Percentiles rank a stretch among this genome's conserved stretches.
These are phyloP conservation scores for Avena sativa DNA, from an alignment of 176 grass and related monocot species.

Conservation along the genomic window DNA sequence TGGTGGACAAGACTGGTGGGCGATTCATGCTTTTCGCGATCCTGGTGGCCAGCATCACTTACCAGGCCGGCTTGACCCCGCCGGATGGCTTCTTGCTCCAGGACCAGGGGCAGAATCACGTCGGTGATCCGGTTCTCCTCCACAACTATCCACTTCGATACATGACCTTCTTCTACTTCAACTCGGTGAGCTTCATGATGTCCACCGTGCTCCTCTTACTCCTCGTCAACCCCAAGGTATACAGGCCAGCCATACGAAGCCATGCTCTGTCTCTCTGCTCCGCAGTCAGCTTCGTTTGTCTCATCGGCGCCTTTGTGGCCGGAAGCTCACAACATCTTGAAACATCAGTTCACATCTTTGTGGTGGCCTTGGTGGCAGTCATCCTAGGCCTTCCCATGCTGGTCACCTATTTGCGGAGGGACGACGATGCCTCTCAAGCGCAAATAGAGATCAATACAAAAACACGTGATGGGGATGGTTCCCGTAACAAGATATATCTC, in stretches of 20 bases:
- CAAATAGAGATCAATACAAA: no score
- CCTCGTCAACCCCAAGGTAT: slow-evolving; percentile 14
- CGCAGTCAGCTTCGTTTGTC: background rate
- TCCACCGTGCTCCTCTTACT: slow-evolving; percentile 37
- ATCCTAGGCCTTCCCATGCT: background rate
- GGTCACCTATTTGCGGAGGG: background rate
- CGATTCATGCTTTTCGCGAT: slow-evolving; percentile 38
- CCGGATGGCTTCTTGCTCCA: slow-evolving; percentile 33
- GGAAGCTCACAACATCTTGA: background rate
- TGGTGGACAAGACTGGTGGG: slow-evolving; percentile 10
- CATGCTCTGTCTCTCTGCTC: background rate
- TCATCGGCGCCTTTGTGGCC: slow-evolving; percentile 6
- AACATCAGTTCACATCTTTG: background rate
- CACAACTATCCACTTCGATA: slow-evolving; percentile 24
- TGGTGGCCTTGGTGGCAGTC: background rate
- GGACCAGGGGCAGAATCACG: background rate
- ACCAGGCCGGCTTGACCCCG: slow-evolving; percentile 51
- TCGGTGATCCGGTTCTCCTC: background rate
- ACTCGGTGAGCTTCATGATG: slow-evolving; percentile 26
- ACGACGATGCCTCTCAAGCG: no score
- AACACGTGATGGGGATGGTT: no score
- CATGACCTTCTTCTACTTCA: slow-evolving; percentile 46
- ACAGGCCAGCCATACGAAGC: slow-evolving; percentile 3
- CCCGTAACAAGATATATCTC: background rate
- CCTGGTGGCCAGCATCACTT: slow-evolving; percentile 37